Evolutionary conservation across 805 yeast genomes (phyloP), one percentile per base, ranked within the genome.

Genomic region (Candida maris): DNA sequence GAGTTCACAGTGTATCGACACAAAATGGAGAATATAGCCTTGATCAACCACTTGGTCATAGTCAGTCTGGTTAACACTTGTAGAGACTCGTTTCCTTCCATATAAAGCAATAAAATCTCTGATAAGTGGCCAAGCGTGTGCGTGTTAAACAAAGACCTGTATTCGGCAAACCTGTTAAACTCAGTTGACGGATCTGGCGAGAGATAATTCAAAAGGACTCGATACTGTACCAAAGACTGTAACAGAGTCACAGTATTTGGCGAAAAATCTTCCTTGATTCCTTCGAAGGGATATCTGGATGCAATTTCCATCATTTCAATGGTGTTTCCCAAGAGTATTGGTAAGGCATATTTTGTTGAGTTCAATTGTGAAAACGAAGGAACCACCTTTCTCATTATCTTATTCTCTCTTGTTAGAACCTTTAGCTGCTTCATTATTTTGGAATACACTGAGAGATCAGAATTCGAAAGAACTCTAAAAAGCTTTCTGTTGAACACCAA

Each of bases 301-400:
- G 80, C 49, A 16, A 81, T 71, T 48, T 83, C 89, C 25, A 70
- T 57, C 70, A 79, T 74, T 17, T 73, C 66, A 18, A 82, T 67
- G 0, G 80, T 71, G 42, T 71, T 66, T 2, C 76, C 73, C 28
- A 74, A 49, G 10, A 63, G 27, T 16, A 48, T 38, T 5, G 61
- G 43, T 22, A 54, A 27, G 6, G 50, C 35, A 35, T 42, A 44
- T 25, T 48, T 50, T 15, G 38, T 27, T 15, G 48, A 34, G 10
- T 28, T 21, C 14, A 37, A 36, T 4, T 32, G 19, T 15, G 50
- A 20, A 5, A 38, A 17, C 21, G 46, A 27, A 21, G 27, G 40
- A 3, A 42, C 42, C 14, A 47, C 44, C 18, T 38, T 34, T 26
- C 37, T 39, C 39, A 45, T 27, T 14, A 42, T 35, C 14, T 31